Percentiles rank a stretch among this genome's conserved stretches.
phyloP scores from a whole-genome alignment of 371 early-diverging fungal genomes.

The Paraphysoderma sedebokerense region DNA sequence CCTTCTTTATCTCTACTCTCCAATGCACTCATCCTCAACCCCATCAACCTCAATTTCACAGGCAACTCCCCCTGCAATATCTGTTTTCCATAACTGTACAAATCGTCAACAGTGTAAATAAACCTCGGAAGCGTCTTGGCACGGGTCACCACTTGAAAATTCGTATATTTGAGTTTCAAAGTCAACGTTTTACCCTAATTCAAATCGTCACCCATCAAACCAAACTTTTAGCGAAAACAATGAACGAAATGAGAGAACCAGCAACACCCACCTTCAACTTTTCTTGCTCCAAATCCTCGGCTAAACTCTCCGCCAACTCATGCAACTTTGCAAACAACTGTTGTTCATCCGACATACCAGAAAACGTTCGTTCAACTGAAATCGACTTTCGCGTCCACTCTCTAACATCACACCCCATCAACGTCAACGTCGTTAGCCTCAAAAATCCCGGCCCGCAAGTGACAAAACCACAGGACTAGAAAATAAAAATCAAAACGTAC shows the following conservation, averaged over 20 bases:
- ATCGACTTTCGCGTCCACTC: conserved; percentile 7
- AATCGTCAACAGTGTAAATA: too few species aligned
- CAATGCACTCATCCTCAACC: too few species aligned
- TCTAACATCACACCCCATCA: too few species aligned
- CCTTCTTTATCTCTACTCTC: too few species aligned
- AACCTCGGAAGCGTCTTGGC: conserved; percentile 2
- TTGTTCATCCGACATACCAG: conserved; percentile 2
- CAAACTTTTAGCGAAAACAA: not conserved
- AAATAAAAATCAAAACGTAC: too few species aligned
- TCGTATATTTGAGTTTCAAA: conserved; percentile 5
- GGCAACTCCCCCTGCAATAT: too few species aligned
- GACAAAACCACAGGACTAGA: too few species aligned
- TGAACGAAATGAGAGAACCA: not conserved
- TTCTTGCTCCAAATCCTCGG: conserved; percentile 8
- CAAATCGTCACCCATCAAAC: too few species aligned
- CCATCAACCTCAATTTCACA: too few species aligned
- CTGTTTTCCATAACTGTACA: too few species aligned
- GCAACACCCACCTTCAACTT: conserved; percentile 3
- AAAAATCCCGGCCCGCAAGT: too few species aligned
- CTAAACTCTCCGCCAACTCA: conserved; percentile 7
- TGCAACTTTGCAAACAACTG: conserved; percentile 8
- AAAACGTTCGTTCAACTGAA: conserved; percentile 6
- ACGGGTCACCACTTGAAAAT: conserved; percentile 3
- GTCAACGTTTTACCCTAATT: conserved; percentile 5
- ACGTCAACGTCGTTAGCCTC: too few species aligned